Evolutionary conservation across 176 grass and related monocot species (phyloP).

Genomic region (Otatea glauca): DNA sequence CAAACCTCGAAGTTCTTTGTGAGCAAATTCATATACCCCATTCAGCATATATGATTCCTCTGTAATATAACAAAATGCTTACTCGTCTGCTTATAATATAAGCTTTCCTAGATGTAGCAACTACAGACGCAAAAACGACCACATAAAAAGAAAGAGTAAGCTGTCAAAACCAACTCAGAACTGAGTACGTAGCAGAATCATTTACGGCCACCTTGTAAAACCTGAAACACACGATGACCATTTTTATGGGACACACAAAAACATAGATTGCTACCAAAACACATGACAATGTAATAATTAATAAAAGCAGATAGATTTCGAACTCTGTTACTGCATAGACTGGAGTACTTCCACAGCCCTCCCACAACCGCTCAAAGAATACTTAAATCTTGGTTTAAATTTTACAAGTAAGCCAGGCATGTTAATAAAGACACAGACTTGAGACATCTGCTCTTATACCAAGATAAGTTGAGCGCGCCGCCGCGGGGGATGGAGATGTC

Average conservation of each 20-base stretch:
- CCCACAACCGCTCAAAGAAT: neutral
- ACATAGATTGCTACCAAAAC: neutral
- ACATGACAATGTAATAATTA: neutral
- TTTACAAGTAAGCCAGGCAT: constrained; percentile 8
- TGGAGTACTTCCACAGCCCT: neutral
- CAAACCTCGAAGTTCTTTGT: neutral
- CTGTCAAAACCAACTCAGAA: constrained; percentile 82
- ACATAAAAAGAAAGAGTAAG: constrained; percentile 41
- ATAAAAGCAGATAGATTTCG: neutral
- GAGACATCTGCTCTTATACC: constrained; percentile 16
- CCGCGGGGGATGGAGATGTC: constrained; percentile 54
- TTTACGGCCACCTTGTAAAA: constrained; percentile 86
- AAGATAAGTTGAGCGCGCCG: constrained; percentile 27
- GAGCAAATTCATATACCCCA: neutral
- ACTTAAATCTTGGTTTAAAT: neutral
- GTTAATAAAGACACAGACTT: neutral
- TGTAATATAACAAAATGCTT: neutral
- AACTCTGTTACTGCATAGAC: neutral
- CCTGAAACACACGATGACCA: constrained; percentile 53
- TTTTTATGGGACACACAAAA: neutral
- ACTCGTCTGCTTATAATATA: constrained; percentile 1
- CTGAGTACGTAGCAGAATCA: constrained; percentile 74
- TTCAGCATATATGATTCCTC: neutral
- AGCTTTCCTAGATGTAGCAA: neutral
- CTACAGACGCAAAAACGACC: neutral